Percentiles rank a stretch among this genome's conserved stretches.
Conservation (phyloP, 2,329 filamentous ascomycete species). For the Phaeosphaeriaceae sp. region DNA sequence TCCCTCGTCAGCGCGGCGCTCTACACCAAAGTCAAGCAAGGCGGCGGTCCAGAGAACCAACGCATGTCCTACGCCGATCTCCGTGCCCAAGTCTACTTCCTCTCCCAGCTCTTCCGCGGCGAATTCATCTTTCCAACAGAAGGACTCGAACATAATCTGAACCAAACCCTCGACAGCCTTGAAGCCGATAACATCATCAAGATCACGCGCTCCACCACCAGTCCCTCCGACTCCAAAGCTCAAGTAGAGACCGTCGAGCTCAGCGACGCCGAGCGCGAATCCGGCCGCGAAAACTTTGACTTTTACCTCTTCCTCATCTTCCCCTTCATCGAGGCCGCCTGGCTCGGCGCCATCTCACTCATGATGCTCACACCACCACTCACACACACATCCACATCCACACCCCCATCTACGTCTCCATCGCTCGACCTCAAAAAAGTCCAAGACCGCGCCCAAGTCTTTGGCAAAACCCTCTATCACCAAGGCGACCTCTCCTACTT, state of each 20-base stretch:
- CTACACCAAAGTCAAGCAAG: slow-evolving; percentile 89
- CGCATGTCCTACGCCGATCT: slow-evolving; percentile 79
- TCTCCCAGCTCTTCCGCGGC: slow-evolving; percentile 88
- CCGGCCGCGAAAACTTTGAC: slow-evolving; percentile 92
- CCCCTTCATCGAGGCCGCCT: slow-evolving; percentile 95
- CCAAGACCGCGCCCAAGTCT: slow-evolving; percentile 80
- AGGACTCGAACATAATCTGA: slow-evolving; percentile 80
- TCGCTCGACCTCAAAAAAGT: slow-evolving; percentile 83
- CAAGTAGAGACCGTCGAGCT: slow-evolving; percentile 75
- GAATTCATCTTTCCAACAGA: slow-evolving; percentile 97
- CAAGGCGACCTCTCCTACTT: slow-evolving; percentile 97
- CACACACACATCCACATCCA: slow-evolving; percentile 51
- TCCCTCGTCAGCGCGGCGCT: slow-evolving; percentile 88
- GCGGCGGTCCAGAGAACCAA: slow-evolving; percentile 83
- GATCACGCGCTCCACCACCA: slow-evolving; percentile 59
- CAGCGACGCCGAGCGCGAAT: slow-evolving; percentile 75
- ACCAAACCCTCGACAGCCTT: slow-evolving; percentile 78
- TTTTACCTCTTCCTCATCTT: slow-evolving; percentile 99
- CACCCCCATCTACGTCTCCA: slow-evolving; percentile 53
- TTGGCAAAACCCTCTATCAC: slow-evolving; percentile 96
- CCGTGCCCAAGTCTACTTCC: slow-evolving; percentile 81
- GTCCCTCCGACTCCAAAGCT: slow-evolving; percentile 46
- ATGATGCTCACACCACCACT: slow-evolving; percentile 82
- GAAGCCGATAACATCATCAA: slow-evolving; percentile 81
- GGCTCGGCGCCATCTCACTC: slow-evolving; percentile 88